Evolutionary conservation across 106 monocot species (phyloP).

Genomic region (Platanthera guangdongensis): DNA sequence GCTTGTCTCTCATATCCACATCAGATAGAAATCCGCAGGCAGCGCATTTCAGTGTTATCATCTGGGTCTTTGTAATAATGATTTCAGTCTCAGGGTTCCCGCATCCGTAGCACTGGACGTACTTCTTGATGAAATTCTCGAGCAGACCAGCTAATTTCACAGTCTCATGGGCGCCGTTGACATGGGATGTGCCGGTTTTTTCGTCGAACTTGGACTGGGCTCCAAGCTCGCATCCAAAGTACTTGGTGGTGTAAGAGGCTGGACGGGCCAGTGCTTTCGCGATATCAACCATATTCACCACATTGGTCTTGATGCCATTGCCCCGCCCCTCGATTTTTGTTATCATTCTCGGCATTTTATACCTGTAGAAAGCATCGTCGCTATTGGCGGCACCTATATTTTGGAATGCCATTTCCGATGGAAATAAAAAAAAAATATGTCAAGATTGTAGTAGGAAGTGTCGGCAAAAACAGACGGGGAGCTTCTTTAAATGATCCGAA

Average conservation of each 20-base stretch:
- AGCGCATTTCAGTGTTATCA: constrained; percentile 70
- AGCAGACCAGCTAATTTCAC: constrained; percentile 65
- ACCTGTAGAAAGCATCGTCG: constrained; percentile 85
- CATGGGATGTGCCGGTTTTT: constrained; percentile 55
- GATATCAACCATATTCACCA: constrained; percentile 88
- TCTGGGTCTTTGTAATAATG: constrained; percentile 60
- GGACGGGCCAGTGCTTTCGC: constrained; percentile 67
- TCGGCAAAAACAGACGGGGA: neutral
- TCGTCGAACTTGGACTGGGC: constrained; percentile 85
- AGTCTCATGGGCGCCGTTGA: constrained; percentile 81
- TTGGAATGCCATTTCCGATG: constrained; percentile 47
- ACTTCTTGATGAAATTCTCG: constrained; percentile 80
- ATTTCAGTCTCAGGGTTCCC: constrained; percentile 81
- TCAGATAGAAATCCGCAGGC: constrained; percentile 75
- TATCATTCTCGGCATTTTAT: constrained; percentile 87
- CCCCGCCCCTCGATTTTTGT: constrained; percentile 87
- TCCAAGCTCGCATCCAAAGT: constrained; percentile 78
- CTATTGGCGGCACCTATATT: constrained; percentile 79
- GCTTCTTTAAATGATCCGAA: neutral
- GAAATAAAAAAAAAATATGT: neutral
- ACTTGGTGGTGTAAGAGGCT: constrained; percentile 72
- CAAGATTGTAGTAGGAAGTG: constrained; percentile 4
- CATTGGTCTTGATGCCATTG: constrained; percentile 79
- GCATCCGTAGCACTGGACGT: constrained; percentile 72
- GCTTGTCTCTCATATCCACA: constrained; percentile 75